Evolutionary conservation across 371 early-diverging fungal genomes (phyloP), one percentile per base, ranked within the genome.

Genomic region (Mortierella sp.): DNA sequence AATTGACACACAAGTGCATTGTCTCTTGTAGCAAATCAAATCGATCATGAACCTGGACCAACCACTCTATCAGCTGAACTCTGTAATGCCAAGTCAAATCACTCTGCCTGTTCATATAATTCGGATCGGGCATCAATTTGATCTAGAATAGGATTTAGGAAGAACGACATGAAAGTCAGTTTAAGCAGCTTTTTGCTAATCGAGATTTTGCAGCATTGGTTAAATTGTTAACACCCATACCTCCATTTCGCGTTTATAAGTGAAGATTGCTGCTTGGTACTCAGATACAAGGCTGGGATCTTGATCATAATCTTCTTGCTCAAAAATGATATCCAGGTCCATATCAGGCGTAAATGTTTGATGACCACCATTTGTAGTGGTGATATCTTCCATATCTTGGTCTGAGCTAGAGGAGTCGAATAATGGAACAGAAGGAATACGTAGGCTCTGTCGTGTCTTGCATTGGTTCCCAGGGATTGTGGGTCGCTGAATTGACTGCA

Each of bases 21-120:
- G 98, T 96, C 83, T 98, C 98, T 23, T 95, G 94, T 19, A 94
- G 86, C 54, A 97, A 84, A 43, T 89, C 87, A 76, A 97, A 92
- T 72, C 93, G 91, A 72, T 85, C 77, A 85, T 97, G 96, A 22
- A 94, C 91, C 63, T 94, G 89, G 32, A 96, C 86, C 7, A 97
- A 77, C 83, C 83, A 83, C 10, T 96, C 95, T 8, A 96, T 86
- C 32, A 97, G 84, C 40, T 92, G 87, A 32, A 88, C 82, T 23
- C 98, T 89, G 92, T 93, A 95, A 37, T 86, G 88, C 96, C 95
- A 97, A 22, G 85, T 83, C 26, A 97, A 83, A 32, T 94, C 93
- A 37, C 83, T 76, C 75, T 96, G 97, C 40, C 87, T 83, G 54
- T 84, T 83, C 88, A 96, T 96, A 83, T 96, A 96, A 60, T 88